Evolutionary conservation across 345 rosid genomes (phyloP).

Genomic region (Salix dunnii): DNA sequence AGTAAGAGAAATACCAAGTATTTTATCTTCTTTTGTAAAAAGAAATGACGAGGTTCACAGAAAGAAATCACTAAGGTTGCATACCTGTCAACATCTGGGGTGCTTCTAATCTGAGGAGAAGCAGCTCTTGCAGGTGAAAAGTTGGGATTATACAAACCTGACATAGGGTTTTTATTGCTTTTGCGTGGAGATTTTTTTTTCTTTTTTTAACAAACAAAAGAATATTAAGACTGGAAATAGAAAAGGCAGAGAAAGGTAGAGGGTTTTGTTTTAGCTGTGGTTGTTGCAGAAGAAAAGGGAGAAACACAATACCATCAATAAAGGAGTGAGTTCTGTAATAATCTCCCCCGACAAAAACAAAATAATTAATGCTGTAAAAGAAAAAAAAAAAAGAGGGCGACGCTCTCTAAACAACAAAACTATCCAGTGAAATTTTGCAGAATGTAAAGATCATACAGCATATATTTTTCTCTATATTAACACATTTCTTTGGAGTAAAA

Average conservation of each 20-base stretch:
- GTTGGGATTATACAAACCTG: constrained; percentile 90
- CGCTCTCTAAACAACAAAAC: background rate
- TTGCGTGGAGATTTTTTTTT: constrained; percentile 1
- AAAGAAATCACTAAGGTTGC: background rate
- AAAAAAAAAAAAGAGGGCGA: background rate
- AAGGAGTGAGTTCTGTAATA: constrained; percentile 19
- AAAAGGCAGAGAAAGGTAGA: background rate
- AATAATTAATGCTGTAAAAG: background rate
- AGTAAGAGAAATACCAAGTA: background rate
- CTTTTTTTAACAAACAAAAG: constrained; percentile 20
- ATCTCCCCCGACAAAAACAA: constrained; percentile 1
- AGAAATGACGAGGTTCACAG: background rate
- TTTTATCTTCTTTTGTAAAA: background rate
- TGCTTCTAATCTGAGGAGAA: constrained; percentile 92
- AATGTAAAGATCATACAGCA: background rate
- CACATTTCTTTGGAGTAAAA: background rate
- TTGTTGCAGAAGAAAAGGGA: constrained; percentile 37
- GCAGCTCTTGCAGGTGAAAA: constrained; percentile 96
- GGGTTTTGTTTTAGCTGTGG: constrained; percentile 37
- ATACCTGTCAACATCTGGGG: constrained; percentile 85
- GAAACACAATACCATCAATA: constrained; percentile 40
- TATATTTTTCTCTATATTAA: background rate
- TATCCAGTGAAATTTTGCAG: constrained; percentile 27
- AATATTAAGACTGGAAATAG: constrained; percentile 8
- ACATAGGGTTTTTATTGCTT: constrained; percentile 47